Evolutionary conservation across 2,329 filamentous ascomycete genomes (phyloP).

Genomic region (Furcasterigmium furcatum): DNA sequence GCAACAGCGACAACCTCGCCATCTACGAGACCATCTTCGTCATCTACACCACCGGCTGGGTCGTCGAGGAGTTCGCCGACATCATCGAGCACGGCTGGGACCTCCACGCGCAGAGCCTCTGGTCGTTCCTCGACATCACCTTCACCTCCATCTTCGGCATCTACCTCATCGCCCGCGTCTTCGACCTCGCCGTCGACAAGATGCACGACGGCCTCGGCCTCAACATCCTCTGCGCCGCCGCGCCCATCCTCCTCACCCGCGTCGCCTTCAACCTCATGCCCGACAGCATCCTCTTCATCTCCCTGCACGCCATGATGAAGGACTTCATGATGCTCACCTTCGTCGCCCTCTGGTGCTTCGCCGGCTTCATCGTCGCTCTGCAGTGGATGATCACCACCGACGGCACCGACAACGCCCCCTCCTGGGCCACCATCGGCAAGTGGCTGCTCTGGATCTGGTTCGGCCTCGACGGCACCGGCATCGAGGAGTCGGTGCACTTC

Average conservation of each 20-base stretch:
- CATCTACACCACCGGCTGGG: constrained; percentile 65
- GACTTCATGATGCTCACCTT: constrained; percentile 67
- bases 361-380: constrained; percentile 67
- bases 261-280: constrained; percentile 72
- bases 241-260: constrained; percentile 66
- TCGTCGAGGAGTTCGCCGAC: constrained; percentile 61
- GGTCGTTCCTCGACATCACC: constrained; percentile 71
- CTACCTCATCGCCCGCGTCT: constrained; percentile 59
- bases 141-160: constrained; percentile 60
- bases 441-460: constrained; percentile 84
- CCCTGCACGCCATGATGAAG: constrained; percentile 70
- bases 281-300: constrained; percentile 74
- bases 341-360: constrained; percentile 56
- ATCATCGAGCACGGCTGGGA: constrained; percentile 64
- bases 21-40: constrained; percentile 57
- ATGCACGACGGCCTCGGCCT: constrained; percentile 50
- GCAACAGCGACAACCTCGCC: constrained; percentile 41
- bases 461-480: constrained; percentile 62
- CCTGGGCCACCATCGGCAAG: constrained; percentile 59
- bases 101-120: constrained; percentile 71
- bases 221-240: constrained; percentile 63
- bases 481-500: constrained; percentile 52
- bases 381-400: constrained; percentile 51
- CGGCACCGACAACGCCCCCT: constrained; percentile 23
- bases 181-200: constrained; percentile 37